Evolutionary conservation across 495 filamentous ascomycete species (phyloP), one percentile per base, ranked within the genome.

Genomic region (Penicillium nucicola): DNA sequence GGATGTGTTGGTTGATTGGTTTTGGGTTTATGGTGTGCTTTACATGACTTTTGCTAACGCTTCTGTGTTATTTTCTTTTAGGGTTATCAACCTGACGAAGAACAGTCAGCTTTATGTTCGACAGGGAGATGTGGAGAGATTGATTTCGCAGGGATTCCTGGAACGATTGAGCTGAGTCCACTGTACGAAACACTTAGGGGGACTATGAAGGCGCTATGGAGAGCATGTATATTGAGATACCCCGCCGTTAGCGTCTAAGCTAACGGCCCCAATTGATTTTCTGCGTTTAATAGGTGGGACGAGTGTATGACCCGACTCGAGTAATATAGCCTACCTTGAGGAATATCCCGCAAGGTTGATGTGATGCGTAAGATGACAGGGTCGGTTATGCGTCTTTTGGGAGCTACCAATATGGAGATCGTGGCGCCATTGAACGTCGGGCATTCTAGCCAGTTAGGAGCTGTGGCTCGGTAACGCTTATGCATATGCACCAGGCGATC

Each of bases 81-180:
- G 92, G 18, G 88, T 91, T 14, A 97, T 99, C 60, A 97, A 88
- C 50, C 78, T 99, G 68, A 97, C 89, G 28, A 97, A 96, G 69
- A 97, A 97, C 62, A 96, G 91, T 61, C 95, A 99, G 61, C 93
- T 97, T 59, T 97, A 91, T 64, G 95, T 99, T 34, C 84, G 92
- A 52, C 91, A 97, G 64, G 92, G 91, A 4, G 95, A 99, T 75
- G 95, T 99, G 8, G 93, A 97, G 68, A 78, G 92, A 31, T 68
- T 99, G 54, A 96, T 99, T 60, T 84, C 89, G 13, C 95, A 97
- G 68, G 95, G 95, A n/a, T 99, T 96, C 71, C 69, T 99, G 60
- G 92, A 97, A 66, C 88, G 87, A 63, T 80, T 99, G 55, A 88
- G 84, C 62, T 97, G 77, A 90, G 53, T n/a, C n/a, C n/a, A n/a